Evolutionary conservation across 2,329 filamentous ascomycete species (phyloP), one percentile per base, ranked within the genome.

Genomic region (Microdochium paspali): DNA sequence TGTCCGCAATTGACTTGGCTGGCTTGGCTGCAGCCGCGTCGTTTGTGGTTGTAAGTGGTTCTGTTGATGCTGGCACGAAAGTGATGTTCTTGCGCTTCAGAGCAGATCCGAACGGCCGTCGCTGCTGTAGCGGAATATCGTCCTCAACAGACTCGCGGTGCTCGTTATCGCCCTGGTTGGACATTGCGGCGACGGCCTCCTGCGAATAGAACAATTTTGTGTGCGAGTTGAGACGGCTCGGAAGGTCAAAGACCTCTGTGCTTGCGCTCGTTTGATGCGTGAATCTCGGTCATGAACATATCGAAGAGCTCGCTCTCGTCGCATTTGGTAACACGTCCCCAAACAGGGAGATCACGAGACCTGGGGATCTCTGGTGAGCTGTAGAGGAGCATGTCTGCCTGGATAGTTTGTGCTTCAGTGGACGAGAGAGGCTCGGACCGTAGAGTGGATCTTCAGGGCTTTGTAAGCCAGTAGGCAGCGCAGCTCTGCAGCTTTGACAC

Each of bases 101-200:
- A 51, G 78, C 78, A 9, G 72, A 68, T 24, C 79, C 79, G 51
- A 80, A 82, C 1, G 76, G 69, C 44, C 68, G 68, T 53, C 71
- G 71, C 50, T 67, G 67, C 45, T 80, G 75, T 21, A 81, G 69
- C 2, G 77, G 77, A 4, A 76, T 21, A 7, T 40, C 35, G 18
- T 40, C 35, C 12, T 21, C 35, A 3, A 12, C 35, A 20, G 10
- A 15, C 4, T 40, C 35, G 4, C 18, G 10, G 18, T 7, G 18
- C 35, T 40, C 35, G 4, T 18, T 3, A 4, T 7, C 18, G 4
- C 23, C 12, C n/a, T 40, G 6, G 35, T 3, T 20, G 9, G 35
- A 12, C 35, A 40, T 40, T 12, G 6, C n/a, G n/a, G n/a, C n/a
- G n/a, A n/a, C n/a, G n/a, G n/a, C n/a, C n/a, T n/a, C n/a, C n/a